Percentiles rank a stretch among this genome's conserved stretches.
Evolutionary conservation across 345 rosid genomes (phyloP).

Genomic region (Brassica juncea): DNA sequence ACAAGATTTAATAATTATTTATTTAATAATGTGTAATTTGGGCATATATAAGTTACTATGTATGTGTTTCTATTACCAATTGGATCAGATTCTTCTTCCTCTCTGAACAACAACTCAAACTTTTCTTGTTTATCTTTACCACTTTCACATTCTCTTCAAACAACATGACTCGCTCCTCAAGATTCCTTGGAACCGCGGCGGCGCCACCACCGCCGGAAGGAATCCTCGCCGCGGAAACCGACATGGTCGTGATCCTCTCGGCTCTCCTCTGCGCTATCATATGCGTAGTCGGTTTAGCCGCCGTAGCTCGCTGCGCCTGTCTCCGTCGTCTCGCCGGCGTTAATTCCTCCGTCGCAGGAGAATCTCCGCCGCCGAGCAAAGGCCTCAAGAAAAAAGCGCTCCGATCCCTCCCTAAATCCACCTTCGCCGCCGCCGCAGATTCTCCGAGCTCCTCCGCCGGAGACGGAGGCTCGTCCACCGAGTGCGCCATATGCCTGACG

Average conservation of each 20-base stretch:
- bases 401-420: constrained; percentile 60
- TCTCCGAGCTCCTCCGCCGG: constrained; percentile 17
- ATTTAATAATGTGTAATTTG: constrained; percentile 12
- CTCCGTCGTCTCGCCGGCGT: constrained; percentile 48
- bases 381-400: constrained; percentile 76
- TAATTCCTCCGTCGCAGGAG: constrained; percentile 3
- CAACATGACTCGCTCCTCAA: constrained; percentile 45
- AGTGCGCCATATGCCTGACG: constrained; percentile 61
- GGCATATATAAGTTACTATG: constrained; percentile 33
- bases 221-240: constrained; percentile 53
- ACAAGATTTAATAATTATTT: constrained; percentile 10
- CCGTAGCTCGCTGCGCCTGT: constrained; percentile 73
- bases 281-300: constrained; percentile 66
- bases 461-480: constrained; percentile 35
- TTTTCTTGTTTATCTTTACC: background rate
- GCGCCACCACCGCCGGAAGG: constrained; percentile 48
- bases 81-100: constrained; percentile 32
- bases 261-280: constrained; percentile 76
- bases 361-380: constrained; percentile 51
- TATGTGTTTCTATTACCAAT: constrained; percentile 20
- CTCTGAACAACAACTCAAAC: background rate
- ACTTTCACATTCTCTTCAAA: constrained; percentile 2
- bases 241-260: constrained; percentile 65
- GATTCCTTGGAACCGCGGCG: constrained; percentile 41
- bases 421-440: constrained; percentile 38